These are phyloP conservation scores for Debaryomyces coudertii DNA, from an alignment of 1,139 yeast species.

Conservation along the genomic window DNA sequence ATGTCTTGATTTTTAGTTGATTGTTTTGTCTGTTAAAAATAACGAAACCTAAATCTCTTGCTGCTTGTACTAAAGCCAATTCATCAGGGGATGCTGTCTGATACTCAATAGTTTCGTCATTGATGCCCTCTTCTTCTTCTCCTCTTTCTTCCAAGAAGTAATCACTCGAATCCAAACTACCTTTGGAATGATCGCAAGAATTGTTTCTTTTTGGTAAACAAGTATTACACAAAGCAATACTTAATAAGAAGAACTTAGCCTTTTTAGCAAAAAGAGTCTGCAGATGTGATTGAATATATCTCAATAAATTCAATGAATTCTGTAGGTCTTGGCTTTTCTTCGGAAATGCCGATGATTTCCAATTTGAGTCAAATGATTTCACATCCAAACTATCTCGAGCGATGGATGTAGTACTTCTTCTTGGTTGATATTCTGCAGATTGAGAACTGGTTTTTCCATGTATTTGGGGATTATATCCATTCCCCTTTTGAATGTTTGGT, in stretches of 20 bases:
- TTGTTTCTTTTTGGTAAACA: conserved; percentile 67
- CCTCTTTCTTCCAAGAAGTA: conserved; percentile 18
- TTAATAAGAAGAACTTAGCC: conserved; percentile 76
- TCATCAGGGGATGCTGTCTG: conserved; percentile 98
- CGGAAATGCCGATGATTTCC: conserved; percentile 48
- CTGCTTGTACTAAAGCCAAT: conserved; percentile 89
- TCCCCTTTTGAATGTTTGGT: conserved; percentile 1
- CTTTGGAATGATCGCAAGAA: conserved; percentile 12
- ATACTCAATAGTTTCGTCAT: conserved; percentile 62
- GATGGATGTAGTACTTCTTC: conserved; percentile 37
- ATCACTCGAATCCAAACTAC: conserved; percentile 9
- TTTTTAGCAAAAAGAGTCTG: conserved; percentile 67
- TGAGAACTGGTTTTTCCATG: conserved; percentile 8
- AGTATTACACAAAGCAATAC: conserved; percentile 86
- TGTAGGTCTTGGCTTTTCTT: conserved; percentile 29
- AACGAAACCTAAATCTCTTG: conserved; percentile 89
- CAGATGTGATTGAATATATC: conserved; percentile 73
- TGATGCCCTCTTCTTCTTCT: conserved; percentile 22
- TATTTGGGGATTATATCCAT: conserved; percentile 5
- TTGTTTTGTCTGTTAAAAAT: conserved; percentile 69
- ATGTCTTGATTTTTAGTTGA: conserved; percentile 67
- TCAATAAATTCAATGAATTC: conserved; percentile 58
- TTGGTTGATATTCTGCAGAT: conserved; percentile 14
- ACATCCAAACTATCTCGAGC: conserved; percentile 37
- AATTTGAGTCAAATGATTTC: conserved; percentile 27